Percentiles rank a stretch among this genome's conserved stretches.
These are phyloP conservation scores for Aristolochia californica DNA, from an alignment of 164 flowering plant genomes.

Conservation along the genomic window DNA sequence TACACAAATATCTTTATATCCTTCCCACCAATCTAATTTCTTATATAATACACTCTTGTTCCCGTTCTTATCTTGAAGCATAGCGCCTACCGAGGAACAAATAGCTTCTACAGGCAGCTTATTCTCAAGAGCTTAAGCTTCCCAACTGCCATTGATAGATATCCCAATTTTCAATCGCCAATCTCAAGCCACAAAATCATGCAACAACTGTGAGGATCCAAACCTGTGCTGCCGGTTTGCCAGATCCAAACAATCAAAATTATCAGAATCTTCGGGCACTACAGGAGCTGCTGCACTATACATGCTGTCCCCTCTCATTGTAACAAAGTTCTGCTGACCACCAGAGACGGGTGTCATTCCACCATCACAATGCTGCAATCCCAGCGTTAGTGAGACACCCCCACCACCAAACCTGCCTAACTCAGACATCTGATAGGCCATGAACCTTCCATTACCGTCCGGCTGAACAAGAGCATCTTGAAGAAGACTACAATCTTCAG, in stretches of 20 bases:
- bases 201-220: slow-evolving; percentile 51
- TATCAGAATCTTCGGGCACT: slow-evolving; percentile 32
- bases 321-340: slow-evolving; percentile 34
- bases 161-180: slow-evolving; percentile 1
- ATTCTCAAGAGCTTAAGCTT: slow-evolving; percentile 9
- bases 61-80: slow-evolving; percentile 1
- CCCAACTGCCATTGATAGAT: slow-evolving; percentile 2
- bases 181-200: slow-evolving; percentile 72
- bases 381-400: slow-evolving; percentile 67
- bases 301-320: slow-evolving; percentile 44
- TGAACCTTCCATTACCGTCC: slow-evolving; percentile 32
- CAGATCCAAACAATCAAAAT: slow-evolving; percentile 46
- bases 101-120: slow-evolving; percentile 7
- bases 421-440: slow-evolving; percentile 56
- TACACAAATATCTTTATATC: slow-evolving; percentile 6
- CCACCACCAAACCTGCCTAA: slow-evolving; percentile 55
- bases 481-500: slow-evolving; percentile 30
- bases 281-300: slow-evolving; percentile 35
- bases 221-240: slow-evolving; percentile 49
- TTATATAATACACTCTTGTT: slow-evolving; percentile 13
- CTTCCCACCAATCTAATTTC: slow-evolving; percentile 32
- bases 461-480: slow-evolving; percentile 34
- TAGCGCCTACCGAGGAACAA: slow-evolving; percentile 12
- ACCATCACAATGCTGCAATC: slow-evolving; percentile 72
- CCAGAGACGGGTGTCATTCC: slow-evolving; percentile 33